A percentile compares a stretch with the other conserved stretches of the same genome.
Conservation (phyloP, 176 grass and related monocot species). For the Oryza glaberrima region DNA sequence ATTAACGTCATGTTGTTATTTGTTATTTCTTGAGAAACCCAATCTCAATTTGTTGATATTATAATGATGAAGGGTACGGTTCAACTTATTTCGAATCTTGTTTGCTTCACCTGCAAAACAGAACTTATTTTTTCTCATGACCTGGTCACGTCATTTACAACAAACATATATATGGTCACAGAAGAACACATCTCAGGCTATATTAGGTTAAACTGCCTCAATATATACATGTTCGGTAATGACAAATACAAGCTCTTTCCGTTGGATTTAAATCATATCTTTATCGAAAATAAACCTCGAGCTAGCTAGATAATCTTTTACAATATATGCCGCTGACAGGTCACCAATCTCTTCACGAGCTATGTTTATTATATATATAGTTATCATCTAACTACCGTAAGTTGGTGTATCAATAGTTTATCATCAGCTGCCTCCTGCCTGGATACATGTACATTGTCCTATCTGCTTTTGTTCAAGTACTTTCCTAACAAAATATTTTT, state of each 20-base stretch:
- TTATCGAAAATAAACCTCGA: neutral
- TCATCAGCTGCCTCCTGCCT: conserved; percentile 11
- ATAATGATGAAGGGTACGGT: neutral
- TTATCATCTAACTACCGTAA: conserved; percentile 23
- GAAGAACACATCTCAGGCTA: neutral
- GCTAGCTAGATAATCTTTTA: neutral
- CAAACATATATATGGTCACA: neutral
- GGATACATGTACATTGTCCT: neutral
- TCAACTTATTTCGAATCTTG: neutral
- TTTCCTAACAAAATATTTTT: neutral
- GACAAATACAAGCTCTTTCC: conserved; percentile 7
- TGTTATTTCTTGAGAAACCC: neutral
- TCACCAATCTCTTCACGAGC: conserved; percentile 13
- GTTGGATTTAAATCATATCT: neutral
- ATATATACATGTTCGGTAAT: neutral
- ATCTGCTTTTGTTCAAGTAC: conserved; percentile 19
- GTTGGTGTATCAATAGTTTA: conserved; percentile 12
- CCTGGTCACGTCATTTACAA: neutral
- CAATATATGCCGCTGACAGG: conserved; percentile 31
- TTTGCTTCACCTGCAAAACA: neutral
- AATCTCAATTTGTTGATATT: neutral
- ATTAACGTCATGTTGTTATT: neutral
- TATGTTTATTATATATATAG: neutral
- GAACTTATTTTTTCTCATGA: neutral
- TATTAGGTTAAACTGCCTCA: neutral